These are phyloP conservation scores for Tillandsia leiboldiana DNA, from an alignment of 176 grass and related monocot genomes.

Conservation along the genomic window DNA sequence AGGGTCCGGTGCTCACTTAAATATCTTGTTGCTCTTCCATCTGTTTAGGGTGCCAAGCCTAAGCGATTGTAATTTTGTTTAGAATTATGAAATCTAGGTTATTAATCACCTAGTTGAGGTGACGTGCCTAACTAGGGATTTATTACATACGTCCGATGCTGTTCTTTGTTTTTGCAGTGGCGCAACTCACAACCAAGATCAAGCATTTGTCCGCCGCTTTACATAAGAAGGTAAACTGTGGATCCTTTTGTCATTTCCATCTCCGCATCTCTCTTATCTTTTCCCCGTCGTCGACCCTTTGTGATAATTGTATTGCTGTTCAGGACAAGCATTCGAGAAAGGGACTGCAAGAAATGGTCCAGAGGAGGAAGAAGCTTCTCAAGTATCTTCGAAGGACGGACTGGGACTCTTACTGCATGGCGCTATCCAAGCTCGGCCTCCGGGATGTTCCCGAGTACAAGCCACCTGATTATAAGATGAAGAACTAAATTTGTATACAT, in stretches of 20 bases:
- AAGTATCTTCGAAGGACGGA: constrained; percentile 84
- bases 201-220: constrained; percentile 74
- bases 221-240: constrained; percentile 70
- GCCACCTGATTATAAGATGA: constrained; percentile 62
- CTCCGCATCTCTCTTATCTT: neutral
- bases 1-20: too few species aligned
- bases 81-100: neutral
- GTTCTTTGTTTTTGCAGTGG: constrained; percentile 48
- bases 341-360: constrained; percentile 88
- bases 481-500: constrained; percentile 7
- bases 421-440: constrained; percentile 71
- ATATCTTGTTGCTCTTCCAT: too few species aligned
- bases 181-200: constrained; percentile 90
- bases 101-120: neutral
- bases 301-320: neutral
- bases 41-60: too few species aligned
- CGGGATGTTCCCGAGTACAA: constrained; percentile 65
- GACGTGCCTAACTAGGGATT: neutral
- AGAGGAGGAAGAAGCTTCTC: constrained; percentile 84
- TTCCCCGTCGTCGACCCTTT: neutral
- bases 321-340: constrained; percentile 96
- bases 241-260: neutral
- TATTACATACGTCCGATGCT: neutral
- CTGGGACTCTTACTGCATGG: constrained; percentile 88
- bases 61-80: neutral